phyloP scores from a whole-genome alignment of 2,329 filamentous ascomycete genomes.

The Calonectria hawksworthii region DNA sequence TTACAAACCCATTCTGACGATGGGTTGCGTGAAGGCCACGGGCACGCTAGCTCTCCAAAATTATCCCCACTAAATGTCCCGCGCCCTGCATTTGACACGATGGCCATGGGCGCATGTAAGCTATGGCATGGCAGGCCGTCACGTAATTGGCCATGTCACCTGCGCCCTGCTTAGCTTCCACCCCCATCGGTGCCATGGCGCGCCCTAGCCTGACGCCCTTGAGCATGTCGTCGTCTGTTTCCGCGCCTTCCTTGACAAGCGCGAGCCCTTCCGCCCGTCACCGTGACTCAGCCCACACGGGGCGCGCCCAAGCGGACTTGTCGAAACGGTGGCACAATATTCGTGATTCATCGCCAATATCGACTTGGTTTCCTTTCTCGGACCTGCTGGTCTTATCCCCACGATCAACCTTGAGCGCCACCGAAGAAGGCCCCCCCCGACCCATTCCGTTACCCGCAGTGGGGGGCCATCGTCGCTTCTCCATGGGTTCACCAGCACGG shows the following conservation, averaged over 20 bases:
- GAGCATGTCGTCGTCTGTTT: not conserved
- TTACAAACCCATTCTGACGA: not conserved
- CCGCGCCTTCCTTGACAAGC: not conserved
- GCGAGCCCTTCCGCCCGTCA: not conserved
- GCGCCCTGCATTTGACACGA: conserved; percentile 16
- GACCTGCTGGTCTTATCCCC: not conserved
- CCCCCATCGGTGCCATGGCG: not conserved
- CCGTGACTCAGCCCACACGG: not conserved
- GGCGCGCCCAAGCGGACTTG: not conserved
- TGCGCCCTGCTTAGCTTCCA: conserved; percentile 1
- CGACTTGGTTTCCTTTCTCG: not conserved
- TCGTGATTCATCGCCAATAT: not conserved
- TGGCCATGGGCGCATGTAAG: not conserved
- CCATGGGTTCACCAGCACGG: conserved; percentile 3
- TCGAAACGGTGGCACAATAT: not conserved
- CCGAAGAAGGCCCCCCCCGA: not conserved
- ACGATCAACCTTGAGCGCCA: not conserved
- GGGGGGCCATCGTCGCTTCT: conserved; percentile 3
- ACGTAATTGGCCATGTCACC: conserved; percentile 6
- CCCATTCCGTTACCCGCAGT: not conserved
- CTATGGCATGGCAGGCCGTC: not conserved
- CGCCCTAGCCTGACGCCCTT: conserved; percentile 4
- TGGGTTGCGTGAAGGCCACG: conserved; percentile 14
- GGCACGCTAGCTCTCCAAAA: conserved; percentile 11
- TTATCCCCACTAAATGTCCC: conserved; percentile 9